phyloP scores from a whole-genome alignment of 2,329 filamentous ascomycete species.

The Trematosphaeria pertusa region DNA sequence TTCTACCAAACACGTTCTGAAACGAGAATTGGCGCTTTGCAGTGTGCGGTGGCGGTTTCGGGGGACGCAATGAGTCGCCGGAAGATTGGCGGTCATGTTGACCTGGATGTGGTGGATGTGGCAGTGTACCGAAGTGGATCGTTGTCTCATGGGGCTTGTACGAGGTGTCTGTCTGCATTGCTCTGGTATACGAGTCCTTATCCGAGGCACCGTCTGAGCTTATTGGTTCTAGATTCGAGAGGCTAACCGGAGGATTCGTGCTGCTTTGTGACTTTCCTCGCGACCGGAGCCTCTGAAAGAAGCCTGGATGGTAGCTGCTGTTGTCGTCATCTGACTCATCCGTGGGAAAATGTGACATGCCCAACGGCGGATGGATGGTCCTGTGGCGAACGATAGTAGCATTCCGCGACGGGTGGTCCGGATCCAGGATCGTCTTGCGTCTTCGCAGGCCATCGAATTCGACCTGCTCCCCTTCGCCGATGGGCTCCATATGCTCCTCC shows the following conservation, averaged over 20 bases:
- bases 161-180: conserved; percentile 56
- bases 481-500: conserved; percentile 80
- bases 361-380: conserved; percentile 75
- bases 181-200: conserved; percentile 56
- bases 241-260: conserved; percentile 18
- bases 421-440: conserved; percentile 65
- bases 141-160: conserved; percentile 49
- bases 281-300: conserved; percentile 49
- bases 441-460: conserved; percentile 93
- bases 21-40: conserved; percentile 87
- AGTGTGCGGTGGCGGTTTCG: conserved; percentile 64
- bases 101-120: conserved; percentile 31
- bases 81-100: conserved; percentile 50
- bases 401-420: conserved; percentile 41
- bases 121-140: conserved; percentile 54
- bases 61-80: conserved; percentile 58
- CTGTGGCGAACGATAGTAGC: conserved; percentile 54
- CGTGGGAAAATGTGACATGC: conserved; percentile 84
- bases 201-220: conserved; percentile 26
- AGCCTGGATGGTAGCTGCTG: conserved; percentile 56
- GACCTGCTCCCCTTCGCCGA: conserved; percentile 78
- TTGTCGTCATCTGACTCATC: conserved; percentile 59
- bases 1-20: conserved; percentile 77
- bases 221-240: conserved; percentile 4
- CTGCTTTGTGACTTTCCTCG: conserved; percentile 44